Evolutionary conservation across 2,329 filamentous ascomycete genomes (phyloP), one percentile per base, ranked within the genome.

Genomic region (Calonectria naviculata): DNA sequence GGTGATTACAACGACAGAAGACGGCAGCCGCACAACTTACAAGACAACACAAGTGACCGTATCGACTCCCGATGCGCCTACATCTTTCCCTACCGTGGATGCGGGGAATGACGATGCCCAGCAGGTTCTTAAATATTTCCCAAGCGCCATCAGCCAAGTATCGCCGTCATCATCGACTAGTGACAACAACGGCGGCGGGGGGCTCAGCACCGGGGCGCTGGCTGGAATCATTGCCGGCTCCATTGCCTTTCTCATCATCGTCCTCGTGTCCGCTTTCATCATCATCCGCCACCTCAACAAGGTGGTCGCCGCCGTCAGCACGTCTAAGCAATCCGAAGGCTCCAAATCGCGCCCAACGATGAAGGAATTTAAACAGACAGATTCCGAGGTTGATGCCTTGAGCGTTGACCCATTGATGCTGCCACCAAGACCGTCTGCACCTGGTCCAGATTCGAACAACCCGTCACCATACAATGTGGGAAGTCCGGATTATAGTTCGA

Each of bases 161-260:
- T 73, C 81, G 1, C 81, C 81, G 17, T 69, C 72, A 6, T 65
- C 73, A 15, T 61, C 75, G 26, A 78, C 80, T 0, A 71, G 74
- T 12, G 73, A 73, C 21, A 74, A 76, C 24, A 73, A 72, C 10
- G 76, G 81, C 49, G 74, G 79, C 36, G 74, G 79, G 26, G 81
- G 83, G 15, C 80, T 88, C 26, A 83, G 84, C 7, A 79, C 75
- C 0, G 83, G 79, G 1, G 82, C 86, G 29, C 80, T 91, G 3
- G 89, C 86, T 3, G 89, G 89, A 2, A 89, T 91, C 26, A 83
- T 91, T 38, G 87, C 84, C 2, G 89, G 87, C 1, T 86, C 85
- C 15, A 80, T 88, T 3, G 84, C 82, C 0, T 77, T 91, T 13
- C 80, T 91, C 2, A 67, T 88, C 1, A 80, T 86, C 29, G 82